phyloP scores from a whole-genome alignment of 2,329 filamentous ascomycete species.

The Beauveria bassiana region DNA sequence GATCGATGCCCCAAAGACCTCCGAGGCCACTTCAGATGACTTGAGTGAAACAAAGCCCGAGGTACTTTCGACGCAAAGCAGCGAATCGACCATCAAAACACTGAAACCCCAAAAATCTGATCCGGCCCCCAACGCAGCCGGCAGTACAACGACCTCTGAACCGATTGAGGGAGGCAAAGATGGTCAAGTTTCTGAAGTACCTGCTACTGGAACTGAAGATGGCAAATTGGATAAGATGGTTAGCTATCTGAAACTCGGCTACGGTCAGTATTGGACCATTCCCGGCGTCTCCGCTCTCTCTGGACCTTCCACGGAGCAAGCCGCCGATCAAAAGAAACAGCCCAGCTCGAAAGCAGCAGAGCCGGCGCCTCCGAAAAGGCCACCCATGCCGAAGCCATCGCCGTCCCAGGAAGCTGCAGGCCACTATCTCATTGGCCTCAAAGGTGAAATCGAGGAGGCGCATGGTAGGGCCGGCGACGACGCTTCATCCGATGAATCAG shows the following conservation, averaged over 20 bases:
- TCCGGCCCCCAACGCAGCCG: not conserved
- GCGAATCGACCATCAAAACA: not conserved
- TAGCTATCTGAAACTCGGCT: constrained; percentile 58
- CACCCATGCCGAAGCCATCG: constrained; percentile 10
- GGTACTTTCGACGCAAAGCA: not conserved
- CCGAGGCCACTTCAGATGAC: not conserved
- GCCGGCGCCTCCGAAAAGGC: constrained; percentile 6
- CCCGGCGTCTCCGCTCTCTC: constrained; percentile 20
- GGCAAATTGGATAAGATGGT: constrained; percentile 48
- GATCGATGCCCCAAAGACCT: not conserved
- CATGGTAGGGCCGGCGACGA: constrained; percentile 24
- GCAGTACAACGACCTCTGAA: not conserved
- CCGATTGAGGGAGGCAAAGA: not conserved
- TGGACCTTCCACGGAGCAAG: constrained; percentile 2
- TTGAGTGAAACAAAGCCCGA: not conserved
- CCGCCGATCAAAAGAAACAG: constrained; percentile 12
- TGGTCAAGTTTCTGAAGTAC: not conserved
- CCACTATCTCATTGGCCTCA: constrained; percentile 60
- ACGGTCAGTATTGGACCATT: constrained; percentile 58
- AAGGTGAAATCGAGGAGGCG: constrained; percentile 52
- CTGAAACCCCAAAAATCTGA: not conserved
- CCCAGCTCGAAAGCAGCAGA: constrained; percentile 7
- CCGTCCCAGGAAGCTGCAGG: constrained; percentile 28
- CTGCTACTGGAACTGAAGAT: constrained; percentile 20
- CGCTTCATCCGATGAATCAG: constrained; percentile 21